Base-by-base conservation (phyloP, 2,329 filamentous ascomycete genomes). In the Cryphonectria radicalis region DNA sequence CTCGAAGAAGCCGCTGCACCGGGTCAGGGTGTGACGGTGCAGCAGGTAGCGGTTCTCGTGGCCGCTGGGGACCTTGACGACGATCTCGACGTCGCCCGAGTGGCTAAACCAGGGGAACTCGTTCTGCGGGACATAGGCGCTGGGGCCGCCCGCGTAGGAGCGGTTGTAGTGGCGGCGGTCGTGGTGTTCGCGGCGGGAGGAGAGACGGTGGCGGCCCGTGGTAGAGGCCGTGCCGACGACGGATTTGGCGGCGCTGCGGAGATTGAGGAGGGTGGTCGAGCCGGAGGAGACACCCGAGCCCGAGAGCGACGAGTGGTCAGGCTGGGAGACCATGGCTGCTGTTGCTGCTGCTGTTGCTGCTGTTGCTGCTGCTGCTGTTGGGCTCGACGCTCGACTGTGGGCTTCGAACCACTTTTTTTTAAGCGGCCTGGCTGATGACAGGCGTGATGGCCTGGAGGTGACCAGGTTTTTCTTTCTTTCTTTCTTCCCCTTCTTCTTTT, bases 1-100 rank as follows among this genome's bases (percentile, higher is more conserved):
- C 81, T 97, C 93, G 79, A 98, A 98, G 84, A 97, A 98, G 22
- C 94, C 94, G 7, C 94, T 97, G 78, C 93, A 97, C 81, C 97
- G 93, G 43, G 93, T 91, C 75, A 98, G 84, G 57, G 95, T 97
- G 77, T 98, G 88, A 72, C 91, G 88, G 82, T 98, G 95, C 70
- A 98, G 86, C 63, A 98, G 86, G 79, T 98, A 98, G 73, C 92
- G 88, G 79, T 93, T 93, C 81, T 96, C 92, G 78, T 90, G 89
- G 73, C 89, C 86, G 68, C 92, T 84, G 19, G 89, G 87, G 22
- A 81, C 79, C 78, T 87, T 88, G 77, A 98, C 88, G 69, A 95
- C 79, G 74, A 98, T 94, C 82, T 98, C 95, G 77, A 98, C 94
- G 81, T 98, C 95, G 78, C 95, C 95, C 53, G 93, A 95, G 77